A percentile compares a stretch with the other conserved stretches of the same genome.
Evolutionary conservation across 805 yeast genomes (phyloP).

Genomic region (Wickerhamomyces chambardii): DNA sequence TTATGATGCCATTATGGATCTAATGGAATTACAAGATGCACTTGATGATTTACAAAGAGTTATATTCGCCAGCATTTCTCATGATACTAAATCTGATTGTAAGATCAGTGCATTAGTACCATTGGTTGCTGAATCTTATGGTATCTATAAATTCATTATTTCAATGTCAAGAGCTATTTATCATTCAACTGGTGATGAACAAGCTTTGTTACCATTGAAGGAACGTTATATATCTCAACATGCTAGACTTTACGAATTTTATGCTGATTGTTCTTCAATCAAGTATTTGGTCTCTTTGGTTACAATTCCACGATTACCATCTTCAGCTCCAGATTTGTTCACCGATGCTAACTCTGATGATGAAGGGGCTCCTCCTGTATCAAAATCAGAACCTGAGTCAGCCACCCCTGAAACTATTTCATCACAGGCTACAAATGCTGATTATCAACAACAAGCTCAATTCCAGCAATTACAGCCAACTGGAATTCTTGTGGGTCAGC

Average conservation of each 20-base stretch:
- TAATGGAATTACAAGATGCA: slow-evolving; percentile 79
- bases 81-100: slow-evolving; percentile 57
- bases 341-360: slow-evolving; percentile 16
- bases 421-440: slow-evolving; percentile 31
- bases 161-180: slow-evolving; percentile 89
- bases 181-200: slow-evolving; percentile 62
- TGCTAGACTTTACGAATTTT: slow-evolving; percentile 66
- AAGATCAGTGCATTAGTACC: slow-evolving; percentile 85
- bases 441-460: slow-evolving; percentile 20
- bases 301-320: slow-evolving; percentile 54
- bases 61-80: slow-evolving; percentile 62
- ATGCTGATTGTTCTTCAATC: slow-evolving; percentile 82
- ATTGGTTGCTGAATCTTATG: slow-evolving; percentile 83
- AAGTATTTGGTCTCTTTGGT: slow-evolving; percentile 75
- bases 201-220: slow-evolving; percentile 66
- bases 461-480: slow-evolving; percentile 22
- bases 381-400: slow-evolving; percentile 8
- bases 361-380: slow-evolving; percentile 13
- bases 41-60: slow-evolving; percentile 72
- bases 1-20: slow-evolving; percentile 77
- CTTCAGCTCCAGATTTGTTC: slow-evolving; percentile 23
- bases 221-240: slow-evolving; percentile 56
- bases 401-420: slow-evolving; percentile 34
- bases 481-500: slow-evolving; percentile 30
- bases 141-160: slow-evolving; percentile 81